Evolutionary conservation across 495 filamentous ascomycete species (phyloP).

Genomic region (Pyrenopolyporus hunteri): DNA sequence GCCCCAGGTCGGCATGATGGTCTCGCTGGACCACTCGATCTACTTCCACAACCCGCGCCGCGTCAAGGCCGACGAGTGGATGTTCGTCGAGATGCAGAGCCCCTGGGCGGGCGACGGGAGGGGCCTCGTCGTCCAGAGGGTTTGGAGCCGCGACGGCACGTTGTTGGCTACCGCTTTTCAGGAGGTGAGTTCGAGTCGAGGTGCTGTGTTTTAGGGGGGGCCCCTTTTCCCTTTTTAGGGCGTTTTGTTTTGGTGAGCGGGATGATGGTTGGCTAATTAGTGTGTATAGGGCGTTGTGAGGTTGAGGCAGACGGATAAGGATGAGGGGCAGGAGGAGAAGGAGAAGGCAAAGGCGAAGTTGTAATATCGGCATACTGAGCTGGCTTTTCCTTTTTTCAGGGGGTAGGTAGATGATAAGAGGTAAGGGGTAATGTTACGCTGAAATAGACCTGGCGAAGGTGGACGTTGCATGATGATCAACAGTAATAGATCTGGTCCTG

Average conservation of each 20-base stretch:
- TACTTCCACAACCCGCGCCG: slow-evolving; percentile 88
- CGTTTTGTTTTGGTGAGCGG: neutral
- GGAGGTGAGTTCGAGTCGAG: slow-evolving; percentile 71
- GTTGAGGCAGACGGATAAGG: slow-evolving; percentile 48
- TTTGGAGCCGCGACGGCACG: slow-evolving; percentile 81
- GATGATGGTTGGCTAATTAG: slow-evolving; percentile 13
- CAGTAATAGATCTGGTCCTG: too few species aligned
- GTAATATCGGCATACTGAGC: slow-evolving; percentile 4
- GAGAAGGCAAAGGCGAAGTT: slow-evolving; percentile 29
- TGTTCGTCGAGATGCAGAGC: slow-evolving; percentile 88
- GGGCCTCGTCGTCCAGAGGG: slow-evolving; percentile 84
- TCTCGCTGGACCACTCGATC: slow-evolving; percentile 79
- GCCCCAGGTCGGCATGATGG: slow-evolving; percentile 88
- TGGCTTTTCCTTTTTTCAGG: neutral
- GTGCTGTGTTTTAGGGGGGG: slow-evolving; percentile 8
- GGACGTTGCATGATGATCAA: too few species aligned
- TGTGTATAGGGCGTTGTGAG: slow-evolving; percentile 58
- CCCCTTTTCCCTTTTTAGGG: slow-evolving; percentile 27
- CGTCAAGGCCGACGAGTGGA: slow-evolving; percentile 91
- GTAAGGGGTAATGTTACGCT: too few species aligned
- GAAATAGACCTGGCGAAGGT: too few species aligned
- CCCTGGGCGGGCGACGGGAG: slow-evolving; percentile 94
- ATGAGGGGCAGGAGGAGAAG: neutral
- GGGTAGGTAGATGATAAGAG: too few species aligned
- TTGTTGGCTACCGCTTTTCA: slow-evolving; percentile 87